Percentiles rank a stretch among this genome's conserved stretches.
Evolutionary conservation across 371 early-diverging fungal species (phyloP).

Genomic region (Nematocida ironsii): DNA sequence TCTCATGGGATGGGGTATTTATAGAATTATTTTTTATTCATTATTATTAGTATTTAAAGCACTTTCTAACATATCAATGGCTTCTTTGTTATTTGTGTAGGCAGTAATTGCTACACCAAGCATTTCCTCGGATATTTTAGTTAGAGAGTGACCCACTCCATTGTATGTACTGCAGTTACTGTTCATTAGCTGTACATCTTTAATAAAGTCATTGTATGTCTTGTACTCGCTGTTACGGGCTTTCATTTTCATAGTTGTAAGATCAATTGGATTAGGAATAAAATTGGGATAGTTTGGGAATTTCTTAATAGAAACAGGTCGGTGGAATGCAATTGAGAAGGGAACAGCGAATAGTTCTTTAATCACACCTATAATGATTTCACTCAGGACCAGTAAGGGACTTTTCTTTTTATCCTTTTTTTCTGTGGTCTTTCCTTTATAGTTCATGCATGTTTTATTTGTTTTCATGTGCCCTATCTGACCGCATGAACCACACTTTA

Average conservation of each 20-base stretch:
- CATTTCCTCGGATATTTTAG: slow-evolving; percentile 68
- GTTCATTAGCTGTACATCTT: slow-evolving; percentile 67
- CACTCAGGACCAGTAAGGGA: slow-evolving; percentile 59
- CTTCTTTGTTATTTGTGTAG: slow-evolving; percentile 40
- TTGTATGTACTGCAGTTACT: slow-evolving; percentile 70
- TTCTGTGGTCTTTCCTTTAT: slow-evolving; percentile 59
- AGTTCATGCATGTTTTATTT: slow-evolving; percentile 70
- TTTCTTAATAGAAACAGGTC: slow-evolving; percentile 70
- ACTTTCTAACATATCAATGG: slow-evolving; percentile 28
- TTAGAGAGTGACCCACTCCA: slow-evolving; percentile 69
- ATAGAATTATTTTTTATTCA: not conserved
- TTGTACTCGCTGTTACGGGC: slow-evolving; percentile 64
- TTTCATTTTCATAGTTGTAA: slow-evolving; percentile 68
- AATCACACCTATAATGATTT: slow-evolving; percentile 58
- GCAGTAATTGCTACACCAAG: slow-evolving; percentile 10
- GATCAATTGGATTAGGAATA: slow-evolving; percentile 69
- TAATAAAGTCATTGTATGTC: slow-evolving; percentile 62
- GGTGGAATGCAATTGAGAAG: slow-evolving; percentile 68
- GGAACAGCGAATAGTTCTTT: slow-evolving; percentile 59
- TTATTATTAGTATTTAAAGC: not conserved
- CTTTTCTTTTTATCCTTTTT: slow-evolving; percentile 61
- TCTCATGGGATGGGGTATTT: not conserved
- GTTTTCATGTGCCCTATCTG: slow-evolving; percentile 71
- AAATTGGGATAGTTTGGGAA: slow-evolving; percentile 68
- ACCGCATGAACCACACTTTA: slow-evolving; percentile 70